Evolutionary conservation across 169 alveolate genomes (phyloP), one percentile per base, ranked within the genome.

Genomic region (Cryptosporidium viatorum): DNA sequence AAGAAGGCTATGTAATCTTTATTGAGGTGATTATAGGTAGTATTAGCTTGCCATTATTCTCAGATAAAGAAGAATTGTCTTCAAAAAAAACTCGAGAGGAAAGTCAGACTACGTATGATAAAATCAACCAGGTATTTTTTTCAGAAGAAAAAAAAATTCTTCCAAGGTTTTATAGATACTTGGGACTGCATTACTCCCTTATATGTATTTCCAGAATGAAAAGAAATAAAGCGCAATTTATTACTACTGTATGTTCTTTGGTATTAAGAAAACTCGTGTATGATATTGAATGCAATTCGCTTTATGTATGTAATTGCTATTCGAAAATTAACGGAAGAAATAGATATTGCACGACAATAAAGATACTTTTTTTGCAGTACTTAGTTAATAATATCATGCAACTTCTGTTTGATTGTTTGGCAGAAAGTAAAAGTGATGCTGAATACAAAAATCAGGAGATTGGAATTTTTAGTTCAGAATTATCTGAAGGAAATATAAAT

Each of bases 151-250:
- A n/a, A 21, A 31, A 29, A 23, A 31, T 21, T n/a, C 23, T 80
- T 6, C 89, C 73, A 16, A 80, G 75, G 41, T 80, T 62, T 80
- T 80, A 37, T 80, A 60, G 89, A 31, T 80, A 62, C 29, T 45
- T 80, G 26, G 89, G 89, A 16, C 35, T 80, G 14, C 33, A 59
- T 45, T 80, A 73, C 35, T 59, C 89, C 8, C 39, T 80, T 45
- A 23, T 62, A 2, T 62, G 89, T 62, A 80, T 80, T 43, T 59
- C 89, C 14, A 80, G 89, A n/a, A 80, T 80, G 89, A 80, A 80
- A 41, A 80, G 89, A 59, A 80, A 80, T 26, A 80, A 65, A 80
- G 89, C 89, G 9, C 89, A 80, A 29, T 80, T 80, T 80, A 26
- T 62, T 16, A 62, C 89, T 16, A 80, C 80, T 12, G 80, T 80